Evolutionary conservation across 352 stramenopile genomes (phyloP), one percentile per base, ranked within the genome.

Genomic region (Saprolegnia parasitica): DNA sequence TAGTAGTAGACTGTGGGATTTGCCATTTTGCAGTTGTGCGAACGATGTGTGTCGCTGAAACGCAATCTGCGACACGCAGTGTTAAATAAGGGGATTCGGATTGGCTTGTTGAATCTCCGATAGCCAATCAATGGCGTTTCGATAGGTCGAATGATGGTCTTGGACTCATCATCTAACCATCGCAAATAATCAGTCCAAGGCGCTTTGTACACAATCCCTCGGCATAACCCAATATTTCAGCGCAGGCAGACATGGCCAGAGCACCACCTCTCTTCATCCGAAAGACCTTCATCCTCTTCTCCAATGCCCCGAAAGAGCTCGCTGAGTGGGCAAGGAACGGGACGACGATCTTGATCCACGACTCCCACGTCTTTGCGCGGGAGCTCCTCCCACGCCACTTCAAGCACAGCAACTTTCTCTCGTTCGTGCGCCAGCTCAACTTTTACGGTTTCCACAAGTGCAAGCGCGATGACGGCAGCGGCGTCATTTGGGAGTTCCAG

Each of bases 401-500:
- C 70, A 77, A 71, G 24, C 65, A 77, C 32, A 74, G 55, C 26
- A 76, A 65, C 5, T 57, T 74, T n/a, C 63, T 16, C 29, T 75
- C 67, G 10, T 78, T 78, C 42, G 58, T 78, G 5, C 56, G 73
- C 0, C 73, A 78, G 63, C 71, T 78, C 29, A 73, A 78, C 73
- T 78, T 78, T 76, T 78, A 78, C 50, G 72, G 73, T 5, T 78
- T 78, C 56, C 66, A 71, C 23, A 78, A 78, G 49, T 55, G 35
- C 5, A 71, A 76, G 23, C 50, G 73, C 37, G 65, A 73, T 3
- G 72, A 67, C 40, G 56, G 21, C 46, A 67, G 18, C 32, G 60
- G 60, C 56, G 84, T 91, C 57, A 85, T 93, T 65, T 96, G 88
- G 88, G 87, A 96, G 77, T 97, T 97, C 65, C 90, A 92, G 72